Evolutionary conservation across 1,284 basidiomycete species (phyloP).

Genomic region (Moesziomyces antarcticus): DNA sequence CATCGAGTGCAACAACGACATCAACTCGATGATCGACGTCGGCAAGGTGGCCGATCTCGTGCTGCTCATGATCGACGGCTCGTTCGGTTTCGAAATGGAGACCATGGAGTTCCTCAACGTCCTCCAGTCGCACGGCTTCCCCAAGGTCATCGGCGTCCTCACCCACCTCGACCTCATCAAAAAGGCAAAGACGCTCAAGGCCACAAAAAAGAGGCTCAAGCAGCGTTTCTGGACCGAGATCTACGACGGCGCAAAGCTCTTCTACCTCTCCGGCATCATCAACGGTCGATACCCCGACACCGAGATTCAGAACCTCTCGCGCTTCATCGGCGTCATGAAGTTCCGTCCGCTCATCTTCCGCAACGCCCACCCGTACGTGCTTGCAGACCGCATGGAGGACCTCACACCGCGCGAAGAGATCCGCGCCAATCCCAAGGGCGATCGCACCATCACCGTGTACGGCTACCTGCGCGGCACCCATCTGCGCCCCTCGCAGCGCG

Average conservation of each 20-base stretch:
- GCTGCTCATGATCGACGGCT: constrained; percentile 96
- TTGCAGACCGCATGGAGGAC: constrained; percentile 96
- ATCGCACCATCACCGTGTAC: constrained; percentile 90
- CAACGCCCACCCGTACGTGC: constrained; percentile 92
- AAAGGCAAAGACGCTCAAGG: constrained; percentile 85
- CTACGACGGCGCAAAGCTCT: constrained; percentile 97
- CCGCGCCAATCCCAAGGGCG: constrained; percentile 84
- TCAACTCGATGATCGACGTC: constrained; percentile 98
- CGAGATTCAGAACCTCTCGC: constrained; percentile 91
- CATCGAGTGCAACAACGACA: constrained; percentile 96
- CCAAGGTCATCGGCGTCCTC: constrained; percentile 95
- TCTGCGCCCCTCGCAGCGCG: constrained; percentile 75
- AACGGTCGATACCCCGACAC: constrained; percentile 98
- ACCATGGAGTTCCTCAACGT: constrained; percentile 99
- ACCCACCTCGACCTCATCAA: constrained; percentile 98
- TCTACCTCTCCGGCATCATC: constrained; percentile 96
- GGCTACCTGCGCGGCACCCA: constrained; percentile 81
- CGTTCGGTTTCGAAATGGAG: constrained; percentile 99
- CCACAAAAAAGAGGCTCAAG: constrained; percentile 94
- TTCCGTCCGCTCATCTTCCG: constrained; percentile 97
- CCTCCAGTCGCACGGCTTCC: constrained; percentile 95
- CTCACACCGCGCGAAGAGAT: constrained; percentile 88
- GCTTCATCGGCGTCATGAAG: constrained; percentile 97
- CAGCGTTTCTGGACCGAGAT: constrained; percentile 99
- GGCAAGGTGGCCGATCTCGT: constrained; percentile 96